Base-by-base conservation (phyloP, 805 yeast species). In the Scheffersomyces lignosus region DNA sequence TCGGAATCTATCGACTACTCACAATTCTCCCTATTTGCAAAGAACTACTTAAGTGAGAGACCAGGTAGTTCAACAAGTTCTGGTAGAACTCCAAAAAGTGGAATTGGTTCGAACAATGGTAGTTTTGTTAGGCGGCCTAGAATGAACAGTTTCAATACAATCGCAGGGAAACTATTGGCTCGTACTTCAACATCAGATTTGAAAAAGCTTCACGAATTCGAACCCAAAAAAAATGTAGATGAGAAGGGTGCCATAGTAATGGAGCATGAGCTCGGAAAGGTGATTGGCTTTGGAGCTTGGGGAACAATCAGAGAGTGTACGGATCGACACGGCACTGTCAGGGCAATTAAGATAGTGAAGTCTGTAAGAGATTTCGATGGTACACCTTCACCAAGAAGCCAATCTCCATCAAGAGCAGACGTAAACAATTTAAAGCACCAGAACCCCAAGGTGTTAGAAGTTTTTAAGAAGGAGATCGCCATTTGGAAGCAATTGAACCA, bases 271-370 rank as follows among this genome's bases (percentile, higher is more conserved):
- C 55, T 89, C 20, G 96, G 95, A 1, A 80, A 79, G 47, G 74
- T 83, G 8, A 81, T 88, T 43, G 96, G 96, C 1, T 78, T 77
- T 54, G 96, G 97, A 10, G 95, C 96, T 0, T 90, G 93, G 84
- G 95, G 96, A 8, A 74, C 82, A 18, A 83, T 89, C 8, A 66
- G 95, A 40, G 91, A 85, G 54, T 85, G 91, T 44, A 58, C 52
- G 6, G 57, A 57, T 13, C 43, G 47, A n/a, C 45, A 45, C 26
- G 66, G 68, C 47, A 64, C 43, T 9, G 52, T 62, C 3, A 52
- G 56, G 37, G 95, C 93, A 0, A 77, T 84, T 45, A 85, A 85
- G 55, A 73, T 77, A 32, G 80, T 80, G 18, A 71, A 71, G 41
- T 57, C 67, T 25, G 40, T 47, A 27, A 43, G 50, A 20, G 56